A percentile compares a stretch with the other conserved stretches of the same genome.
phyloP scores from a whole-genome alignment of 768 basidiomycete species.

The Xerocomellus intermedius region DNA sequence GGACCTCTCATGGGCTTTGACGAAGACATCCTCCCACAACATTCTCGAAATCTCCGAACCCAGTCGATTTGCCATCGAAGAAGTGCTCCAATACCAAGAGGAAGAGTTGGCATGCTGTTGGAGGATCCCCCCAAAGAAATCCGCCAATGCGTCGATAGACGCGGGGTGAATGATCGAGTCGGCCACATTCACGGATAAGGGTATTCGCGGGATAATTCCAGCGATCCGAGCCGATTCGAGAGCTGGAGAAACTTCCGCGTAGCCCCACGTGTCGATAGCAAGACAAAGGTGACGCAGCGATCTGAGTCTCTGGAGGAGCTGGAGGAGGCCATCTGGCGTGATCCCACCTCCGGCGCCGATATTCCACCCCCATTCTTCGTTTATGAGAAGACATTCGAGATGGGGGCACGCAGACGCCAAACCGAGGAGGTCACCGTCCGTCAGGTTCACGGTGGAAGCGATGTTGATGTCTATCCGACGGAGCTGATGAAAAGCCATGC shows the following conservation, averaged over 20 bases:
- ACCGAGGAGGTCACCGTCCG: conserved; percentile 8
- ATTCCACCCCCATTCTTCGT: conserved; percentile 22
- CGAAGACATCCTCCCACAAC: conserved; percentile 22
- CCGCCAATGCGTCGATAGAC: conserved; percentile 14
- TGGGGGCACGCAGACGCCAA: conserved; percentile 20
- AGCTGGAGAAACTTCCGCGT: neutral
- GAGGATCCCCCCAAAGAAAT: conserved; percentile 19
- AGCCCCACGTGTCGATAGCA: conserved; percentile 16
- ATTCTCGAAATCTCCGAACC: conserved; percentile 13
- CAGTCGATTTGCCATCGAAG: conserved; percentile 7
- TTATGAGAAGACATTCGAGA: conserved; percentile 16
- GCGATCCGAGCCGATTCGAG: neutral
- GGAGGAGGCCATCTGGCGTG: conserved; percentile 18
- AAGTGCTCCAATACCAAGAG: conserved; percentile 10
- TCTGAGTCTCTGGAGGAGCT: conserved; percentile 8
- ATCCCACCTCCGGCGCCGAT: conserved; percentile 7
- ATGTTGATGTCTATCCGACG: conserved; percentile 12
- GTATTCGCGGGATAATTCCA: neutral
- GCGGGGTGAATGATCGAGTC: conserved; percentile 18
- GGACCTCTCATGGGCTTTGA: conserved; percentile 10
- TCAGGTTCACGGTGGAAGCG: conserved; percentile 9
- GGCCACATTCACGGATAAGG: conserved; percentile 14
- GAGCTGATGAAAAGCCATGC: conserved; percentile 13
- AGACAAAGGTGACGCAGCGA: conserved; percentile 5
- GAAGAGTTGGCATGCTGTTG: neutral